These are phyloP conservation scores for Golubevia sp. DNA, from an alignment of 1,284 basidiomycete species.

Conservation along the genomic window DNA sequence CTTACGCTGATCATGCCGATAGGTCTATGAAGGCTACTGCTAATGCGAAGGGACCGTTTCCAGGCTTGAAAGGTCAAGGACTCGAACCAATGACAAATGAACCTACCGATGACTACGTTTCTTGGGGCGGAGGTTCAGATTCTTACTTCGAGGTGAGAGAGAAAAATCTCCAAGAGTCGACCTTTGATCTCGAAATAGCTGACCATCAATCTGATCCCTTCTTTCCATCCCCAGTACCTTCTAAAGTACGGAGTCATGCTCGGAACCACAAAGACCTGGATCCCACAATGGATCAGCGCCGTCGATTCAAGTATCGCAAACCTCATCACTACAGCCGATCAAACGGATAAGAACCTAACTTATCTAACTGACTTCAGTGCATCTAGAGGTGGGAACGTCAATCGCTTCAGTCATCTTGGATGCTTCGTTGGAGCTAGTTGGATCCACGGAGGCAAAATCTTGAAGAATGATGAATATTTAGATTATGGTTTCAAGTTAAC, in stretches of 20 bases:
- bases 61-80: constrained; percentile 24
- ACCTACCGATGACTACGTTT: constrained; percentile 30
- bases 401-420: constrained; percentile 36
- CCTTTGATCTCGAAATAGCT: neutral
- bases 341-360: constrained; percentile 14
- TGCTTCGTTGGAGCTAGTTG: constrained; percentile 48
- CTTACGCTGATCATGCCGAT: constrained; percentile 27
- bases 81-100: constrained; percentile 13
- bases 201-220: neutral
- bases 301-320: constrained; percentile 31
- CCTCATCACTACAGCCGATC: constrained; percentile 20
- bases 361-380: constrained; percentile 37
- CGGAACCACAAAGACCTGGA: constrained; percentile 23
- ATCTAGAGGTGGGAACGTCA: constrained; percentile 21
- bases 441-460: constrained; percentile 42
- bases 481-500: constrained; percentile 35
- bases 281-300: constrained; percentile 33
- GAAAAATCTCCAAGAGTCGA: neutral
- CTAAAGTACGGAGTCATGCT: constrained; percentile 40
- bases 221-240: constrained; percentile 15
- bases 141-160: constrained; percentile 38
- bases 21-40: constrained; percentile 33
- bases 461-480: constrained; percentile 17
- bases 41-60: constrained; percentile 14
- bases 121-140: constrained; percentile 50